Percentiles rank a stretch among this genome's conserved stretches.
phyloP scores from a whole-genome alignment of 768 basidiomycete genomes.

The Candolleomyces aberdarensis region DNA sequence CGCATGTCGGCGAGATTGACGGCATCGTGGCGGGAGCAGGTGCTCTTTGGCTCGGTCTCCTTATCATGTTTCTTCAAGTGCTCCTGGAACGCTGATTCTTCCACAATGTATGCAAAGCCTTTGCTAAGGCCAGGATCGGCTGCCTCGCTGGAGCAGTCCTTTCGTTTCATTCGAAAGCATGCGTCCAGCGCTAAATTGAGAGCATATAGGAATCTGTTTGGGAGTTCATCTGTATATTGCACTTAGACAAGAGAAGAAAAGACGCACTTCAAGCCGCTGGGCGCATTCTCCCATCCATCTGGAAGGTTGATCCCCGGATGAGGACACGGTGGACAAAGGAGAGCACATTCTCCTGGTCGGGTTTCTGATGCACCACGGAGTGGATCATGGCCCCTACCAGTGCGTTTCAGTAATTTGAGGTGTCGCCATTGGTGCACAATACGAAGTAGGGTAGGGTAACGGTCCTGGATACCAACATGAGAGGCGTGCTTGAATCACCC shows the following conservation, averaged over 20 bases:
- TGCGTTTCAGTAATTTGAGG: constrained; percentile 20
- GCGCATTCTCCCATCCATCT: constrained; percentile 14
- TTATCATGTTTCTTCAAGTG: constrained; percentile 15
- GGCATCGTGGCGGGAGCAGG: constrained; percentile 12
- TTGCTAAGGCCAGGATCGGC: constrained; percentile 24
- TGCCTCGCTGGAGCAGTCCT: constrained; percentile 19
- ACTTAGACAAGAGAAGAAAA: too few relatives aligned
- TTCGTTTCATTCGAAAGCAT: constrained; percentile 27
- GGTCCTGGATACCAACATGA: too few relatives aligned
- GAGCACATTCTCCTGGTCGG: constrained; percentile 21
- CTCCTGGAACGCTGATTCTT: constrained; percentile 14
- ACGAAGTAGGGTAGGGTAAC: constrained; percentile 21
- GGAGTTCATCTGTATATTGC: not conserved
- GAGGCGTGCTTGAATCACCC: too few relatives aligned
- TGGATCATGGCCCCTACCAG: constrained; percentile 19
- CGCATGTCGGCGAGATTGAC: constrained; percentile 18
- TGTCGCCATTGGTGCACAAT: constrained; percentile 21
- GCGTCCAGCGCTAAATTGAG: constrained; percentile 28
- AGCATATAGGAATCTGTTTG: not conserved
- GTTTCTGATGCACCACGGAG: constrained; percentile 14
- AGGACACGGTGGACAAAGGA: constrained; percentile 30
- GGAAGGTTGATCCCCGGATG: constrained; percentile 26
- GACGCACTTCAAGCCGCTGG: constrained; percentile 11
- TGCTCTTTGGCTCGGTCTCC: constrained; percentile 18
- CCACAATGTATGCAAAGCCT: constrained; percentile 26